Evolutionary conservation across 768 basidiomycete species (phyloP).

Genomic region (Calocera viscosa): DNA sequence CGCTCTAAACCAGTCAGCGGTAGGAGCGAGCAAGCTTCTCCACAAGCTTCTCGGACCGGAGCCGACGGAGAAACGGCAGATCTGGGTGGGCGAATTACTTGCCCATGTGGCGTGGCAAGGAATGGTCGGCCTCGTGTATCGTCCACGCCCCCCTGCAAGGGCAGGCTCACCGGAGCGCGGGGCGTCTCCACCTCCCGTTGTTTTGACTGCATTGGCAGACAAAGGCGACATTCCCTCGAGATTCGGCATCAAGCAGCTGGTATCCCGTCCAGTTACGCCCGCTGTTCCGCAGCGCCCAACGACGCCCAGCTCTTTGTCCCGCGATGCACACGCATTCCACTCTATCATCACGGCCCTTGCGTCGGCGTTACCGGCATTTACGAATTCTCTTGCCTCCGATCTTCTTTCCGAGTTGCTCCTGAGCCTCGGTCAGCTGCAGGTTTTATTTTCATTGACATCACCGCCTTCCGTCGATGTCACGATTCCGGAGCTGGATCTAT

Average conservation of each 20-base stretch:
- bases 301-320: not conserved
- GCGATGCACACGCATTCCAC: not conserved
- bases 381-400: not conserved
- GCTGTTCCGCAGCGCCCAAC: not conserved
- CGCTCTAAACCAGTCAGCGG: slow-evolving; percentile 12
- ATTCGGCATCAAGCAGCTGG: slow-evolving; percentile 1
- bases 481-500: not conserved
- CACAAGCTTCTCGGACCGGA: slow-evolving; percentile 36
- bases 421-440: not conserved
- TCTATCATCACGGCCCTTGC: not conserved
- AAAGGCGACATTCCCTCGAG: not conserved
- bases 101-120: slow-evolving; percentile 65
- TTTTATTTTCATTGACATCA: not conserved
- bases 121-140: slow-evolving; percentile 55
- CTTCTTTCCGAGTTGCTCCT: not conserved
- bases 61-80: slow-evolving; percentile 37
- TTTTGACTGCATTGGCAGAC: not conserved
- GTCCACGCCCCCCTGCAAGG: slow-evolving; percentile 22
- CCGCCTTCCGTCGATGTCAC: not conserved
- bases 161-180: not conserved
- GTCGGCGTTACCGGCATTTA: not conserved
- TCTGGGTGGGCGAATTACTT: slow-evolving; percentile 52
- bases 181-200: not conserved
- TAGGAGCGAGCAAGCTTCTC: slow-evolving; percentile 10
- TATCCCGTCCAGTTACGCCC: not conserved